A percentile compares a stretch with the other conserved stretches of the same genome.
phyloP scores from a whole-genome alignment of 2,329 filamentous ascomycete species.

The Exophiala bonariae region DNA sequence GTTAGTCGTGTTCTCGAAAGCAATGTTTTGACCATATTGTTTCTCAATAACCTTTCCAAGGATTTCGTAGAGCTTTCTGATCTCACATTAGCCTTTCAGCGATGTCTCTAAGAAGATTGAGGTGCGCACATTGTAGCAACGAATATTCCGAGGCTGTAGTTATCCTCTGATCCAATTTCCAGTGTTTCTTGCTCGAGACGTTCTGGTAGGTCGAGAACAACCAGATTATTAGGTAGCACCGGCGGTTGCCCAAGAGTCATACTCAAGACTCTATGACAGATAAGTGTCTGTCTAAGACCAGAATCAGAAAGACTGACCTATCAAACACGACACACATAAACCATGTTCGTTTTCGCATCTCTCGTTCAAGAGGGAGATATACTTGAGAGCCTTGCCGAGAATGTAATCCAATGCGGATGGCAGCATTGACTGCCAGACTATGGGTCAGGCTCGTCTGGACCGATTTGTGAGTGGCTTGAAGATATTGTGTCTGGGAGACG shows the following conservation, averaged over 20 bases:
- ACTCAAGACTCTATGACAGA: background rate
- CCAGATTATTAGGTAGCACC: background rate
- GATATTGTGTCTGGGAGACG: conserved; percentile 1
- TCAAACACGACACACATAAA: background rate
- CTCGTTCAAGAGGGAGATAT: background rate
- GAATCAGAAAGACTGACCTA: background rate
- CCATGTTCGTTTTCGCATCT: background rate
- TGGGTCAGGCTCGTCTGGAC: conserved; percentile 1
- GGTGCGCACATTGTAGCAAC: conserved; percentile 5
- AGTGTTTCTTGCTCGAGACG: background rate
- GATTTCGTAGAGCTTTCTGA: conserved; percentile 7
- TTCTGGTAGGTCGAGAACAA: background rate
- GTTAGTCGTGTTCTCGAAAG: background rate
- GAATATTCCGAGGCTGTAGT: background rate
- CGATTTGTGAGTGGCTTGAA: conserved; percentile 6
- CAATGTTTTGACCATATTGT: conserved; percentile 6
- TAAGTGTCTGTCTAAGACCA: background rate
- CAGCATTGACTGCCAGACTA: conserved; percentile 1
- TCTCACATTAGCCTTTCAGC: background rate
- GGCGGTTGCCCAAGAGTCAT: background rate
- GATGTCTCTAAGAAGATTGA: too few relatives aligned
- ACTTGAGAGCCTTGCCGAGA: conserved; percentile 2
- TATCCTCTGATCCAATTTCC: background rate
- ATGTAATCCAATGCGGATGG: conserved; percentile 6
- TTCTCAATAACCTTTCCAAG: conserved; percentile 5